These are phyloP conservation scores for Hawksworthiomyces lignivorus DNA, from an alignment of 2,329 filamentous ascomycete species.

Conservation along the genomic window DNA sequence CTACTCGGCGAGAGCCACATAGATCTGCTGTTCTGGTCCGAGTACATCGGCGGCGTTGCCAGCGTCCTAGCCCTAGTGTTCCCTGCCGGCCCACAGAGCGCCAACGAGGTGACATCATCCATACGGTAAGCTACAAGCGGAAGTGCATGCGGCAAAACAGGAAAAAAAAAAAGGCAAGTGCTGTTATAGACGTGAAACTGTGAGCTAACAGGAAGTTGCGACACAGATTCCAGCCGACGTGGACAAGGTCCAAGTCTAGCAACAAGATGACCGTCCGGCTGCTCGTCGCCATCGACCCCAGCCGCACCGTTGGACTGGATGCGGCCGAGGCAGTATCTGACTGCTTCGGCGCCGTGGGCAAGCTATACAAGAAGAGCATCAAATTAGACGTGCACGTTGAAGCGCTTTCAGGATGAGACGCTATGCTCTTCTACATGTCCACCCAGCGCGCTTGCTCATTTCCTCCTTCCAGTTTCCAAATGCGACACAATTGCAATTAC, in stretches of 20 bases:
- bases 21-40: conserved; percentile 43
- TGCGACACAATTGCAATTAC: too few relatives aligned
- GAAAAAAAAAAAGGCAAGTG: too few relatives aligned
- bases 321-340: conserved; percentile 4
- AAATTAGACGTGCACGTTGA: conserved; percentile 8
- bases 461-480: too few relatives aligned
- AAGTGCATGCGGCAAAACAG: too few relatives aligned
- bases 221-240: conserved; percentile 3
- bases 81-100: conserved; percentile 31
- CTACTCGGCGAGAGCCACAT: conserved; percentile 25
- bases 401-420: neutral
- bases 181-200: too few relatives aligned
- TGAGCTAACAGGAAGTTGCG: too few relatives aligned
- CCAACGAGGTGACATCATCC: conserved; percentile 25
- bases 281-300: neutral
- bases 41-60: conserved; percentile 44
- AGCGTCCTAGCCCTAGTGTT: conserved; percentile 34
- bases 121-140: conserved; percentile 41
- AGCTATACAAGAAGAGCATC: conserved; percentile 13
- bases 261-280: conserved; percentile 25
- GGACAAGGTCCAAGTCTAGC: conserved; percentile 14
- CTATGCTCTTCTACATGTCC: too few relatives aligned
- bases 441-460: too few relatives aligned
- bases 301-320: conserved; percentile 7
- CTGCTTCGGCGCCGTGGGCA: conserved; percentile 12